A percentile compares a stretch with the other conserved stretches of the same genome.
phyloP scores from a whole-genome alignment of 2,329 filamentous ascomycete genomes.

The Teratosphaeria epicoccoides region DNA sequence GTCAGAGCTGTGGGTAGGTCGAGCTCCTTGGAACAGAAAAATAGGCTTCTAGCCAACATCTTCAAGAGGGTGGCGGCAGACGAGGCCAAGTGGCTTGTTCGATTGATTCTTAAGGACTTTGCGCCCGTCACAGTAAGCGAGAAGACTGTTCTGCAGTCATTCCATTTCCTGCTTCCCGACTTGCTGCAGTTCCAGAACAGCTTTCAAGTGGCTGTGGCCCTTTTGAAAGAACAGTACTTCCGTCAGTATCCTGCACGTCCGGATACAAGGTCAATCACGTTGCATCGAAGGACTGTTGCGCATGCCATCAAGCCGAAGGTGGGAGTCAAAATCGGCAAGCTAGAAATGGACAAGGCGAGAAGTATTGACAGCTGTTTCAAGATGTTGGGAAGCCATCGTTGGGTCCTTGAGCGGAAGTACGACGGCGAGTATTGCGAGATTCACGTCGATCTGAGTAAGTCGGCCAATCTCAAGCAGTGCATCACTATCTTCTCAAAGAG shows the following conservation, averaged over 20 bases:
- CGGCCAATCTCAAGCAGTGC: conserved; percentile 28
- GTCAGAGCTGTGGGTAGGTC: conserved; percentile 27
- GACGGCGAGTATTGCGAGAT: conserved; percentile 85
- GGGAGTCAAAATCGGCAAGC: conserved; percentile 37
- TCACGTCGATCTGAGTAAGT: conserved; percentile 58
- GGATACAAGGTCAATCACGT: conserved; percentile 21
- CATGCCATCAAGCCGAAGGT: conserved; percentile 29
- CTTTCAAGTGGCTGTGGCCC: conserved; percentile 49
- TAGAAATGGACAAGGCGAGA: conserved; percentile 35
- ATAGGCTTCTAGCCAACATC: conserved; percentile 44
- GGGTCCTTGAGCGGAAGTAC: conserved; percentile 72
- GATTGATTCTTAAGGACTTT: conserved; percentile 67
- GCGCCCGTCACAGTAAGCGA: conserved; percentile 55
- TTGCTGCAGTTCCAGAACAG: conserved; percentile 61
- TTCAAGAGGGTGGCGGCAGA: conserved; percentile 51
- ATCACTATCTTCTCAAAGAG: conserved; percentile 87
- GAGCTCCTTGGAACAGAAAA: conserved; percentile 20
- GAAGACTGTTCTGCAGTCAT: conserved; percentile 44
- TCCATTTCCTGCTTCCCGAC: conserved; percentile 60
- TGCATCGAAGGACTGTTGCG: conserved; percentile 30
- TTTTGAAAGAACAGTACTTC: conserved; percentile 38
- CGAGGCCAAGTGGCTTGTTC: conserved; percentile 80
- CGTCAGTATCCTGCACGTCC: conserved; percentile 29
- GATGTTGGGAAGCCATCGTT: conserved; percentile 47
- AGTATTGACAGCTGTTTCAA: conserved; percentile 62